Conservation (phyloP, 2,329 filamentous ascomycete genomes). For the Chrysoporthe deuterocubensis region DNA sequence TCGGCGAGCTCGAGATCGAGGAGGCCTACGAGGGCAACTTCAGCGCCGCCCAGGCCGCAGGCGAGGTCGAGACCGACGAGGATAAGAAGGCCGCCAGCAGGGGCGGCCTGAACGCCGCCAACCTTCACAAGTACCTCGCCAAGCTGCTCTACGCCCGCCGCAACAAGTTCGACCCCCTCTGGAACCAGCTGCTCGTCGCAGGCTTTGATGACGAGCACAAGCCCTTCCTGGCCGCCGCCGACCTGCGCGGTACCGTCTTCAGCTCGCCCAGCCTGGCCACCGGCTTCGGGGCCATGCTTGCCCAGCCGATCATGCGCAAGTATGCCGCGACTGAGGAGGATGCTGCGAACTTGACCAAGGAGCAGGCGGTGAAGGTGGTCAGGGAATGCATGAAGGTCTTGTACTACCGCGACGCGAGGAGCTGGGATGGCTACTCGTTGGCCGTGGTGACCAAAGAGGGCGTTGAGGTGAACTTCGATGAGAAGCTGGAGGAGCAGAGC, state of each 20-base stretch:
- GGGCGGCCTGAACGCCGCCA: slow-evolving; percentile 79
- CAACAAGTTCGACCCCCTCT: slow-evolving; percentile 94
- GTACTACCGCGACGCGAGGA: slow-evolving; percentile 95
- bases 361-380: slow-evolving; percentile 79
- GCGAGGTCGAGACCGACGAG: slow-evolving; percentile 40
- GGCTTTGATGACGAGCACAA: slow-evolving; percentile 78
- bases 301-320: slow-evolving; percentile 86
- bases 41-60: slow-evolving; percentile 40
- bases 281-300: slow-evolving; percentile 90
- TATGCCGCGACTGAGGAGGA: slow-evolving; percentile 83
- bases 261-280: slow-evolving; percentile 86
- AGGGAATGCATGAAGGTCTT: slow-evolving; percentile 98
- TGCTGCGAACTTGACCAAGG: slow-evolving; percentile 71
- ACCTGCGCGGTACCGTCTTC: slow-evolving; percentile 93
- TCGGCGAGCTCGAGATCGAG: slow-evolving; percentile 82
- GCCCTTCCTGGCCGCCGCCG: slow-evolving; percentile 90
- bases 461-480: slow-evolving; percentile 81
- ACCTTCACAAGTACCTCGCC: slow-evolving; percentile 93
- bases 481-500: slow-evolving; percentile 93
- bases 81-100: slow-evolving; percentile 66
- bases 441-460: slow-evolving; percentile 87
- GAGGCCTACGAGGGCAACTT: slow-evolving; percentile 72
- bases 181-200: slow-evolving; percentile 93
- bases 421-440: slow-evolving; percentile 88
- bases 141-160: slow-evolving; percentile 97